Base-by-base conservation (phyloP, 2,329 filamentous ascomycete species). In the Lachnellula hyalina region DNA sequence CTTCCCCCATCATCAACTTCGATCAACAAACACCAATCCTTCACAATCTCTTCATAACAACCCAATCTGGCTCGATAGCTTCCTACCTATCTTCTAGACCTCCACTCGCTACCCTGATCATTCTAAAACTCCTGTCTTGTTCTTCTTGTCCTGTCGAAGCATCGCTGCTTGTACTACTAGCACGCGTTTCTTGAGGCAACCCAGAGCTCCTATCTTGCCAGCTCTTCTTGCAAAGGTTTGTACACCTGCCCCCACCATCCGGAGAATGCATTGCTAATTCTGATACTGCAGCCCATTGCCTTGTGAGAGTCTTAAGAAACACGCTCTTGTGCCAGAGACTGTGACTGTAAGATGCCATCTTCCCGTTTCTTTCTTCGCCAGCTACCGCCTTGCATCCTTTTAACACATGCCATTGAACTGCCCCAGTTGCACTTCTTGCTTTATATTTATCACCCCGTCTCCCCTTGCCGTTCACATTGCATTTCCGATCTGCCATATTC, bases 11-110 rank as follows among this genome's bases (percentile, higher is more conserved):
- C 50, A 51, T 45, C 55, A 50, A 38, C 47, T 51, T 52, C 52
- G 40, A 56, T 55, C 58, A 62, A 47, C 57, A 61, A 32, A 56
- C 55, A 61, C 56, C 54, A 61, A 58, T 60, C 54, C 60, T 60
- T 66, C 63, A 60, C 64, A 64, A 62, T 62, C 62, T 65, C 65
- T 65, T 62, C 62, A 61, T 60, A 61, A 57, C 61, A 55, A 21
- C 21, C 57, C 53, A 60, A 65, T 67, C 65, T 68, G 65, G 67
- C 68, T 68, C 59, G 67, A 68, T 68, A 69, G 67, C 67, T 68
- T 61, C 60, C 65, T 68, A 69, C 68, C 67, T 68, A 69, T 69
- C 67, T 67, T 67, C 62, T 63, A 69, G 62, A 67, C 61, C 56
- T 54, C 56, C 63, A 63, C 62, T 68, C 66, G 65, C 67, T 68